These are phyloP conservation scores for Fusarium nanum DNA, from an alignment of 2,329 filamentous ascomycete species.

Conservation along the genomic window DNA sequence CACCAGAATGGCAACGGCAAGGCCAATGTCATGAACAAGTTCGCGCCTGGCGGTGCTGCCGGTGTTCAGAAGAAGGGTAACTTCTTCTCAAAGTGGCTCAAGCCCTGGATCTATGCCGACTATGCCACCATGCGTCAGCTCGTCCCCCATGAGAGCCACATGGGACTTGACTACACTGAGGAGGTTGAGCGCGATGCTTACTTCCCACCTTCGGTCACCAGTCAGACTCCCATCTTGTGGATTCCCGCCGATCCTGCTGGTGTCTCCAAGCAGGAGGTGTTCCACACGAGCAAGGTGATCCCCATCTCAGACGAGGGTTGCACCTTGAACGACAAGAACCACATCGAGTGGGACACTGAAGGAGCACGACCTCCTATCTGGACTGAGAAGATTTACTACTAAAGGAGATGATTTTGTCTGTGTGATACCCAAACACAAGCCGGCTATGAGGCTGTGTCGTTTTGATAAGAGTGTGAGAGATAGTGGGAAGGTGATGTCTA, in stretches of 20 bases:
- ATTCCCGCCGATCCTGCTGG: conserved; percentile 78
- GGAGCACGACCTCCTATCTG: conserved; percentile 58
- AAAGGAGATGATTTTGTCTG: conserved; percentile 34
- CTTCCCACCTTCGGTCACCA: conserved; percentile 75
- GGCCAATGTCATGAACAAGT: conserved; percentile 36
- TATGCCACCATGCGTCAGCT: conserved; percentile 77
- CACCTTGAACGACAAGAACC: conserved; percentile 73
- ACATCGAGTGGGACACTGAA: conserved; percentile 56
- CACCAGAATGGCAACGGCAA: conserved; percentile 11
- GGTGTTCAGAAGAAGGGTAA: conserved; percentile 60
- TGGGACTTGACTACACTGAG: conserved; percentile 66
- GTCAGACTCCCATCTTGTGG: conserved; percentile 75
- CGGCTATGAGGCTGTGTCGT: conserved; percentile 40
- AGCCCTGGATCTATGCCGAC: conserved; percentile 80
- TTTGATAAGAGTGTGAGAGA: conserved; percentile 9
- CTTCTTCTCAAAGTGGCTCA: conserved; percentile 71
- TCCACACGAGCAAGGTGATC: conserved; percentile 73
- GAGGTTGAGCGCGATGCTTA: conserved; percentile 76
- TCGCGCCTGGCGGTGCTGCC: conserved; percentile 38
- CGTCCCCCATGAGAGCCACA: conserved; percentile 68
- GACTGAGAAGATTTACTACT: conserved; percentile 60
- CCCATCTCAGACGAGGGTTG: conserved; percentile 79
- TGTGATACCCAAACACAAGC: conserved; percentile 45
- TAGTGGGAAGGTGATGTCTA: background rate
- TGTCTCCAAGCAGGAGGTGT: conserved; percentile 77